A percentile compares a stretch with the other conserved stretches of the same genome.
Evolutionary conservation across 2,329 filamentous ascomycete genomes (phyloP).

Genomic region (Aspergillus pseudonomiae): DNA sequence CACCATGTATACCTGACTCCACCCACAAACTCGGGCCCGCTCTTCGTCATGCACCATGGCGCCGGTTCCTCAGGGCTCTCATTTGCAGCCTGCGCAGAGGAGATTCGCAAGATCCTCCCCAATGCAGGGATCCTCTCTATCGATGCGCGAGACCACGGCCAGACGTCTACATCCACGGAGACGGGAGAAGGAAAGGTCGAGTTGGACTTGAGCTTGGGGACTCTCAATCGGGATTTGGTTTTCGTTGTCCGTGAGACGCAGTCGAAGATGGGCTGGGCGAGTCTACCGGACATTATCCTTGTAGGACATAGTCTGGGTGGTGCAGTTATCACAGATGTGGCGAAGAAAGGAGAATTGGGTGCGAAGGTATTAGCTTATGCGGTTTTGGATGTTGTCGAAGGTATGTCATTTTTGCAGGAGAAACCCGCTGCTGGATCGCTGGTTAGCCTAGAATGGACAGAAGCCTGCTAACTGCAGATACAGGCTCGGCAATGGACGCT

Average conservation of each 20-base stretch:
- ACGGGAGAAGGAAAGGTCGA: conserved; percentile 35
- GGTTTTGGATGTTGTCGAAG: conserved; percentile 93
- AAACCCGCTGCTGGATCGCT: neutral
- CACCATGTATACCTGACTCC: conserved; percentile 90
- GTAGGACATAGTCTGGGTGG: conserved; percentile 93
- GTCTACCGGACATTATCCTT: conserved; percentile 74
- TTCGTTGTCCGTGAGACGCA: conserved; percentile 70
- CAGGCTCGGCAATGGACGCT: conserved; percentile 87
- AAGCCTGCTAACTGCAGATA: neutral
- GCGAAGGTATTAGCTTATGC: conserved; percentile 76
- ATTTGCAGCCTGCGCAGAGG: conserved; percentile 78
- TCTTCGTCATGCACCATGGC: conserved; percentile 94
- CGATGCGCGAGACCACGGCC: conserved; percentile 86
- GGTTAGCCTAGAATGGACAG: neutral
- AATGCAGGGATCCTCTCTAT: conserved; percentile 80
- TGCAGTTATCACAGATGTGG: conserved; percentile 84
- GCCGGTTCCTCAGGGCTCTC: conserved; percentile 91
- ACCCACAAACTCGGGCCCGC: conserved; percentile 69
- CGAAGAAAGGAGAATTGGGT: conserved; percentile 68
- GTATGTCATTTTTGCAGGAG: conserved; percentile 25
- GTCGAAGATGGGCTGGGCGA: conserved; percentile 70
- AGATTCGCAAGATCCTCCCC: conserved; percentile 76
- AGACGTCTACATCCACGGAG: conserved; percentile 47
- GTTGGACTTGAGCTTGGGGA: conserved; percentile 71
- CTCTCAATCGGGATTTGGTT: conserved; percentile 73